Evolutionary conservation across 192 early-diverging fungal genomes (phyloP), one percentile per base, ranked within the genome.

Genomic region (Spinellus fusiger): DNA sequence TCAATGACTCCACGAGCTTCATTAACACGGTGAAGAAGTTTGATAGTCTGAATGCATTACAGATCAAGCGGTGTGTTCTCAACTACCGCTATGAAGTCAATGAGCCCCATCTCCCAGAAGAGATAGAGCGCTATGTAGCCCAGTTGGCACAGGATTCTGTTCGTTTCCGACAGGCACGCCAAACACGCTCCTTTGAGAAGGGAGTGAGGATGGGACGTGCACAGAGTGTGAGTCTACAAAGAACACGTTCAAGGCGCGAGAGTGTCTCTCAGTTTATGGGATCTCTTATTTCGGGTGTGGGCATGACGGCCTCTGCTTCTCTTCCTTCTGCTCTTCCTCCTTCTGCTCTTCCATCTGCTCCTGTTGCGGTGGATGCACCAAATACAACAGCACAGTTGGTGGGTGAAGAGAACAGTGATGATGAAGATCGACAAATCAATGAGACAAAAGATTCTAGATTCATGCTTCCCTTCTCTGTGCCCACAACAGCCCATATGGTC

Each of bases 51-150:
- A 90, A 90, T 58, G 65, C 84, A 10, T 68, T 85, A 29, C 92
- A 94, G 63, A 78, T 92, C 25, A 84, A 86, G 56, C 78, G 86
- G 0, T 87, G 80, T 20, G 80, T 94, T 49, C 76, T 77, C n/a
- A 77, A 79, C 31, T 98, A 98, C 66, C 77, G 86, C 34, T 96
- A 94, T 69, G 95, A 98, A 66, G 87, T 92, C 18, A 88, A 87
- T 23, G 95, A 98, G 61, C 65, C 77, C 16, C 66, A 80, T 8
- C 64, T 96, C 22, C 62, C 82, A 8, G 75, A 81, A n/a, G 90
- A 93, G 23, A 81, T 96, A 13, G 82, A 82, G 54, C 78, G 81
- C 58, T 94, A 93, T 68, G 80, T 93, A 1, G 66, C 82, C 20
- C 80, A 85, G 50, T 75, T 90, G 23, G 85, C 87, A 53, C 85